Percentiles rank a stretch among this genome's conserved stretches.
Conservation (phyloP, 805 yeast genomes). For the Teunomyces atbi region DNA sequence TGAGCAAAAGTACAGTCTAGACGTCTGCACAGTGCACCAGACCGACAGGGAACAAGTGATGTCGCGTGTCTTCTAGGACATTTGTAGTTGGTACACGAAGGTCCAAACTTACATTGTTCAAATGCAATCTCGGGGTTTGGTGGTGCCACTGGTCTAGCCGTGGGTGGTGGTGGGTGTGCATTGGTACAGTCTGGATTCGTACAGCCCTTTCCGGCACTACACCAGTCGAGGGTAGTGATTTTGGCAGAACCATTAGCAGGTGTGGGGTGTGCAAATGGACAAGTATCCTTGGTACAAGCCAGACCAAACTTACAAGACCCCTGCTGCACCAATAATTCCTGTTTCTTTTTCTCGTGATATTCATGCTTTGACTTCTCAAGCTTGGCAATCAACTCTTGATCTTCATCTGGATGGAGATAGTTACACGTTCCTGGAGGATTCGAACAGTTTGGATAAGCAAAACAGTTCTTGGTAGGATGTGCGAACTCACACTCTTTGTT, state of each 20-base stretch:
- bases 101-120: constrained; percentile 81
- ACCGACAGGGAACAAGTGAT: constrained; percentile 71
- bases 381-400: constrained; percentile 67
- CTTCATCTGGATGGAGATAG: constrained; percentile 82
- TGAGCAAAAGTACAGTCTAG: constrained; percentile 81
- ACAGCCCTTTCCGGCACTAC: constrained; percentile 68
- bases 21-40: constrained; percentile 75
- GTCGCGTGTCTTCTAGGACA: constrained; percentile 88
- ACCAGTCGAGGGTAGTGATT: constrained; percentile 71
- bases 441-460: constrained; percentile 73
- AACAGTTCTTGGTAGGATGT: constrained; percentile 79
- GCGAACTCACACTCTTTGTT: constrained; percentile 68
- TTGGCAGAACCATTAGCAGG: constrained; percentile 76
- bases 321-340: constrained; percentile 29
- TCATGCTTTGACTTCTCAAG: constrained; percentile 61
- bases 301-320: constrained; percentile 75
- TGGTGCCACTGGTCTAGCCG: constrained; percentile 28
- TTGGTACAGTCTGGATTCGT: constrained; percentile 57
- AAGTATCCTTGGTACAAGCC: constrained; percentile 70
- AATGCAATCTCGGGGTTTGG: constrained; percentile 48
- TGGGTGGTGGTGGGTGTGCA: constrained; percentile 79
- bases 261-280: constrained; percentile 92
- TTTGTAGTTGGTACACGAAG: constrained; percentile 68
- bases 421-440: constrained; percentile 81
- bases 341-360: constrained; percentile 39